Evolutionary conservation across 768 basidiomycete species (phyloP), one percentile per base, ranked within the genome.

Genomic region (Termitomyces bulborhizus): DNA sequence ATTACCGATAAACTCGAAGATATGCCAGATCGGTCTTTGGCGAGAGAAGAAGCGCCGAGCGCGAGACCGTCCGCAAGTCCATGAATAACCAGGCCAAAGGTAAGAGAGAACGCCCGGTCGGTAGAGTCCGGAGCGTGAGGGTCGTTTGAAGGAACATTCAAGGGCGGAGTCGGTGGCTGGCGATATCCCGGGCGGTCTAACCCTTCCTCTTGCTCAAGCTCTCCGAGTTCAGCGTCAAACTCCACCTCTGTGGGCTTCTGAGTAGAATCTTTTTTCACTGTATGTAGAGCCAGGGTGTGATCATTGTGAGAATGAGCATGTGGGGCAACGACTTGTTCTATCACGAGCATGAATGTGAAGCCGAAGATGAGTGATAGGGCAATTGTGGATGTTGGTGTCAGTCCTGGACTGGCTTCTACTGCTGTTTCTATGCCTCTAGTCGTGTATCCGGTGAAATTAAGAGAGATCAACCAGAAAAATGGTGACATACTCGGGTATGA

Each of bases 41-140:
- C 68, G 37, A 86, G 71, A 12, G 80, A 77, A 3, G 89, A 87
- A 18, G 93, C 88, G 24, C 96, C 97, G 39, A 98, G 74, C 2
- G 92, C 93, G 55, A 97, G 84, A 3, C 97, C 95, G 68, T 99
- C 97, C 0, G 93, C 90, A 46, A 94, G 76, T 1, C 85, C 90
- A 65, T 99, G 96, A 26, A 93, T 80, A 26, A 92, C 78, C 44
- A 98, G 74, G 1, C 95, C 97, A 8, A 98, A 69, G 0, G 93
- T 91, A 37, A 95, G 77, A 37, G 93, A 78, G 49, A 86, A 81
- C 8, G 85, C 85, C 15, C 72, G 72, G 36, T 65, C 63, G 32
- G 69, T 67, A 61, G 66, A 63, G 6, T 57, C 53, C 29, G 51
- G 47, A 41, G 55, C 63, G 9, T 66, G 52, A 39, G 56, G 60